phyloP scores from a whole-genome alignment of 2,329 filamentous ascomycete species.

The Fusarium palustre region DNA sequence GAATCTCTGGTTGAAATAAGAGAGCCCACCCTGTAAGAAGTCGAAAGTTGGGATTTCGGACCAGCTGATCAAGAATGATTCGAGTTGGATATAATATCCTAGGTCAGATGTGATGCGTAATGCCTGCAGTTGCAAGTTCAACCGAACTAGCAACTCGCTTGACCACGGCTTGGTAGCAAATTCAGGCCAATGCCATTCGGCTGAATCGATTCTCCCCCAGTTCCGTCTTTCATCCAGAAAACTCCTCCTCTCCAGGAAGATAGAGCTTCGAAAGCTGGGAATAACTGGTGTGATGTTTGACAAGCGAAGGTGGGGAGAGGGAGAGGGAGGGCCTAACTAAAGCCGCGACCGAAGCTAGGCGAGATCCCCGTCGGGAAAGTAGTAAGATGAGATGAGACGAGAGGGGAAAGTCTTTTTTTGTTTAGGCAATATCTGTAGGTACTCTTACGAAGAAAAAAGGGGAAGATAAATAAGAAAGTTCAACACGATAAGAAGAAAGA shows the following conservation, averaged over 20 bases:
- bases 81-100: conserved; percentile 25
- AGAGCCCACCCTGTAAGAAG: not conserved
- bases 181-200: not conserved
- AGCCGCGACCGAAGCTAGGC: conserved; percentile 25
- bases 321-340: not conserved
- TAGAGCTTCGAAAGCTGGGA: conserved; percentile 14
- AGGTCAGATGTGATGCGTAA: conserved; percentile 1
- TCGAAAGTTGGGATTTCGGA: not conserved
- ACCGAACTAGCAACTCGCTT: conserved; percentile 4
- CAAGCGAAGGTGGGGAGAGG: conserved; percentile 33
- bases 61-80: conserved; percentile 9
- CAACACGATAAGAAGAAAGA: not conserved
- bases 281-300: conserved; percentile 38
- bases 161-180: not conserved
- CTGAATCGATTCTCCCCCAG: not conserved
- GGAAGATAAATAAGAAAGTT: conserved; percentile 1
- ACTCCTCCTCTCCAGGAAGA: not conserved
- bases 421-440: conserved; percentile 9
- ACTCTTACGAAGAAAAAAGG: not conserved
- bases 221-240: not conserved
- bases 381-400: conserved; percentile 19
- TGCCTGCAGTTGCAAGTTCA: conserved; percentile 7
- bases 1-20: not conserved
- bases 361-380: conserved; percentile 4
- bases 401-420: not conserved